Base-by-base conservation (phyloP, 148 eudicot species). In the Fagopyrum esculentum region DNA sequence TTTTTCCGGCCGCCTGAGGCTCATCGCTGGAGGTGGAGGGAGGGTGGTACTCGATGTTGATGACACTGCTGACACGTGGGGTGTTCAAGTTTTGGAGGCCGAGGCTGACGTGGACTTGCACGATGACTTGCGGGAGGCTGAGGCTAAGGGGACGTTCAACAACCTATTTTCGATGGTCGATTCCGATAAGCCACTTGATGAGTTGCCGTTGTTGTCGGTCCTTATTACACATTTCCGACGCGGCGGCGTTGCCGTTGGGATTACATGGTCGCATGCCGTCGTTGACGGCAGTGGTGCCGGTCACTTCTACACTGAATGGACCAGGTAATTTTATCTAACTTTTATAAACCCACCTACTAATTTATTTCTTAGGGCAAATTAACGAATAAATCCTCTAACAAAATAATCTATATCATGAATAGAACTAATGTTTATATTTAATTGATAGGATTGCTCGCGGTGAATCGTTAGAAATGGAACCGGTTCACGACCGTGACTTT, bases 401-500 rank as follows among this genome's bases (percentile, higher is more conserved):
- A 2, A 35, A 35, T 1, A 35, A 35, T 35, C 2, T 35, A 35
- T 35, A 1, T 35, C 40, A 35, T 35, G 40, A 35, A 22, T 35
- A 35, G 2, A 35, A 35, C 40, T 35, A 35, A 35, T 35, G 3
- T 2, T 35, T 1, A 35, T 35, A 2, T n/a, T 17, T 6, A 57
- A 17, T 57, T 26, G 7, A 57, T 57, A 59, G 64, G 40, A 3
- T 59, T 59, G 64, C 64, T 5, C 64, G 64, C 17, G 64, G 64
- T 59, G 64, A 59, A n/a, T 10, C 64, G 10, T 11, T 59, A 0
- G 35, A 10, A 59, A 19, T 4, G 64, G 9, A 29, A 2, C 64
- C 64, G 64, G 64, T 59, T 59, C 64, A 59, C 10, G 64, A 59
- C 64, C 64, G 64, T 59, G 17, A 30, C 11, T 11, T 59, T 22